Evolutionary conservation across 768 basidiomycete species (phyloP).

Genomic region (Steccherinum ochraceum): DNA sequence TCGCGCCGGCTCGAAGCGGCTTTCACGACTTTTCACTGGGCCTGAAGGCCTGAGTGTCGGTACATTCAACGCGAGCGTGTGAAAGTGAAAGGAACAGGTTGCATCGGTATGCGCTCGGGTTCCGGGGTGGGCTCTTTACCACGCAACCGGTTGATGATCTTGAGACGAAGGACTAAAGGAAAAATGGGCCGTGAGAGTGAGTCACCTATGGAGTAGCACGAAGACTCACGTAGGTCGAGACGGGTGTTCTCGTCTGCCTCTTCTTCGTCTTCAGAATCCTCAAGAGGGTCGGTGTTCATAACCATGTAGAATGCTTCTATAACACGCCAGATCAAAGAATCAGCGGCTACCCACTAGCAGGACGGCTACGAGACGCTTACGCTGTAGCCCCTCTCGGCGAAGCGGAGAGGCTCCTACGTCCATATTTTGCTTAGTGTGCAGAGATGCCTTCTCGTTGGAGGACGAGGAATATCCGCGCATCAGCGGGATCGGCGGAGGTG

Average conservation of each 20-base stretch:
- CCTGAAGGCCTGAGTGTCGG: neutral
- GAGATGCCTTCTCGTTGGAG: neutral
- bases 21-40: too few relatives aligned
- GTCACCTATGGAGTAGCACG: neutral
- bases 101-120: conserved; percentile 19
- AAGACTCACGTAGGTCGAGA: conserved; percentile 32
- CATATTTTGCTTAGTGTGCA: neutral
- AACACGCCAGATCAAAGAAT: neutral
- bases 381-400: conserved; percentile 35
- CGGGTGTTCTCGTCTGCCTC: conserved; percentile 56
- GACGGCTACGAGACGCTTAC: conserved; percentile 43
- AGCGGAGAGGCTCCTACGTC: neutral
- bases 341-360: conserved; percentile 1
- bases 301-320: conserved; percentile 71
- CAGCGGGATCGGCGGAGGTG: neutral
- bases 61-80: neutral
- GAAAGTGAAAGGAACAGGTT: neutral
- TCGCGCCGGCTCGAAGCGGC: too few relatives aligned
- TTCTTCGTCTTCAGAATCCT: conserved; percentile 76
- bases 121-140: conserved; percentile 55
- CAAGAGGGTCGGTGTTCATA: conserved; percentile 59
- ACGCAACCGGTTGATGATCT: conserved; percentile 52
- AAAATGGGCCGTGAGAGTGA: conserved; percentile 2
- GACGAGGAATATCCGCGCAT: neutral
- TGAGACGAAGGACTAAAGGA: conserved; percentile 49